Evolutionary conservation across 805 yeast species (phyloP).

Genomic region (Kuraishia ogatae): DNA sequence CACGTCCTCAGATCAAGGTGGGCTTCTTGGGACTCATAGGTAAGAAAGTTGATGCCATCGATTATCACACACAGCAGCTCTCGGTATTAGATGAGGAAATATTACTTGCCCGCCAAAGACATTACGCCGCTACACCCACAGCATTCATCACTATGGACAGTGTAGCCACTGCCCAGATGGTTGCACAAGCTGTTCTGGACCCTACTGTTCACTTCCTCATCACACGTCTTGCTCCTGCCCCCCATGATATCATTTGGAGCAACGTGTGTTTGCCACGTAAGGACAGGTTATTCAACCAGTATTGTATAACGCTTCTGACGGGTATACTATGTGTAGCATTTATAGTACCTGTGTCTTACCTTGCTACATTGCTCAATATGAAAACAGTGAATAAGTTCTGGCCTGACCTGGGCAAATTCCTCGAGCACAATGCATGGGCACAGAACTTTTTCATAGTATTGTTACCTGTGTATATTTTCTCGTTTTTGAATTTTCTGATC

Average conservation of each 20-base stretch:
- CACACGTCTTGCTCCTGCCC: slow-evolving; percentile 87
- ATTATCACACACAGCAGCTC: slow-evolving; percentile 60
- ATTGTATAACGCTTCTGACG: slow-evolving; percentile 56
- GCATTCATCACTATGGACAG: slow-evolving; percentile 94
- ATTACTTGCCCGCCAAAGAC: slow-evolving; percentile 49
- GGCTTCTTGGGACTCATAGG: slow-evolving; percentile 64
- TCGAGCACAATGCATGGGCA: slow-evolving; percentile 62
- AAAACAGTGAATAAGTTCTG: slow-evolving; percentile 73
- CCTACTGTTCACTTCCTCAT: slow-evolving; percentile 81
- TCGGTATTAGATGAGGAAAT: slow-evolving; percentile 68
- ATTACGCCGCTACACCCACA: slow-evolving; percentile 77
- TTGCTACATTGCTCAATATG: slow-evolving; percentile 74
- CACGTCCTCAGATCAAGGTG: slow-evolving; percentile 54
- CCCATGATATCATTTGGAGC: slow-evolving; percentile 91
- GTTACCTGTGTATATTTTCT: slow-evolving; percentile 85
- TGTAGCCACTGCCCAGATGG: slow-evolving; percentile 93
- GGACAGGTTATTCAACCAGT: slow-evolving; percentile 59
- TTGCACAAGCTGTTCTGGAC: slow-evolving; percentile 91
- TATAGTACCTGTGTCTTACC: slow-evolving; percentile 74
- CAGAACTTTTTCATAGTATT: slow-evolving; percentile 78
- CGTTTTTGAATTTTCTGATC: slow-evolving; percentile 70
- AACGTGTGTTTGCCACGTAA: slow-evolving; percentile 73
- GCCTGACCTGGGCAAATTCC: slow-evolving; percentile 69
- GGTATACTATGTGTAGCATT: slow-evolving; percentile 64
- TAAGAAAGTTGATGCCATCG: slow-evolving; percentile 70